phyloP scores from a whole-genome alignment of 73 alveolate species.

The Effrenium voratum region DNA sequence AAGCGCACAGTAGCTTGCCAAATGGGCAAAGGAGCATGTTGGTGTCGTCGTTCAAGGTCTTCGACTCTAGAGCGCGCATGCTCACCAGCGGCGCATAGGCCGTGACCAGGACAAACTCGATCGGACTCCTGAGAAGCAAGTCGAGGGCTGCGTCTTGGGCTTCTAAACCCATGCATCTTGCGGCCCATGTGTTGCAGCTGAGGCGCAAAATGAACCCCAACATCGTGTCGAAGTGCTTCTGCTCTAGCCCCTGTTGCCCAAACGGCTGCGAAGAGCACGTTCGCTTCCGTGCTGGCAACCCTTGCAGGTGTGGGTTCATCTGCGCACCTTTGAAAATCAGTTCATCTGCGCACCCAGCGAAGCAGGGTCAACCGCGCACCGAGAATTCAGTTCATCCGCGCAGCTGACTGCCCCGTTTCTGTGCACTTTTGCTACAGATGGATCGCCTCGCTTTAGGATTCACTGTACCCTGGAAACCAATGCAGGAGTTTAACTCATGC shows the following conservation, averaged over 20 bases:
- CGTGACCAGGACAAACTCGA: conserved; percentile 56
- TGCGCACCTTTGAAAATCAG: too few relatives aligned
- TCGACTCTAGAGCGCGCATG: conserved; percentile 63
- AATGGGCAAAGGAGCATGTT: conserved; percentile 24
- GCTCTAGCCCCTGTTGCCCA: not conserved
- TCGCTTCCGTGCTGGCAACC: too few relatives aligned
- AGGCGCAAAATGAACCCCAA: conserved; percentile 54
- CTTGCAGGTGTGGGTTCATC: too few relatives aligned
- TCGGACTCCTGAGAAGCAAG: conserved; percentile 15
- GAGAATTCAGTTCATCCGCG: too few relatives aligned
- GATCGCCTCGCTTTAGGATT: too few relatives aligned
- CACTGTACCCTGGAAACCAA: too few relatives aligned
- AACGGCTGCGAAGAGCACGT: conserved; percentile 49
- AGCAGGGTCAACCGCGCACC: too few relatives aligned
- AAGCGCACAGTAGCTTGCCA: not conserved
- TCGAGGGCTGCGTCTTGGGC: not conserved
- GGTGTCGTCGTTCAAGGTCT: conserved; percentile 56
- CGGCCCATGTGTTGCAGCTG: not conserved
- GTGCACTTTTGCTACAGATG: too few relatives aligned
- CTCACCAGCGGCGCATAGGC: conserved; percentile 70
- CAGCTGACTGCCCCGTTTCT: too few relatives aligned
- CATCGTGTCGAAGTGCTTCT: conserved; percentile 11
- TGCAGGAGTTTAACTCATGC: too few relatives aligned
- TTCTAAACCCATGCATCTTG: not conserved
- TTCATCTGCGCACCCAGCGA: too few relatives aligned